These are phyloP conservation scores for Geotrichum restrictum DNA, from an alignment of 1,139 yeast species.

Conservation along the genomic window DNA sequence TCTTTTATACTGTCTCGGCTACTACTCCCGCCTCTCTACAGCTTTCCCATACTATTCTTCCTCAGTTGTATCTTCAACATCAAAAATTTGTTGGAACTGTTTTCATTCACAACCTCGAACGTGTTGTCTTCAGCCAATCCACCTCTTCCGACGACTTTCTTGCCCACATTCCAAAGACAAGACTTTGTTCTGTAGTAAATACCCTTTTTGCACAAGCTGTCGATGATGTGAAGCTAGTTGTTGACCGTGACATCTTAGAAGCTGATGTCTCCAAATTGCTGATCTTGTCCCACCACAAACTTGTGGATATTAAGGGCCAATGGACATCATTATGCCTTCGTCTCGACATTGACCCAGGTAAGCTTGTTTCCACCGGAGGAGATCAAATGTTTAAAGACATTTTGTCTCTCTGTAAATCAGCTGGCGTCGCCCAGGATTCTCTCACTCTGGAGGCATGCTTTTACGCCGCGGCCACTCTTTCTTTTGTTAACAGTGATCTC, in stretches of 20 bases:
- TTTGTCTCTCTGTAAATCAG: conserved; percentile 31
- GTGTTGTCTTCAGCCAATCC: conserved; percentile 18
- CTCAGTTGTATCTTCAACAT: conserved; percentile 13
- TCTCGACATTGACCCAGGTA: conserved; percentile 62
- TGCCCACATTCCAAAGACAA: conserved; percentile 15
- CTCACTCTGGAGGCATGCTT: conserved; percentile 46
- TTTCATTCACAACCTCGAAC: conserved; percentile 23
- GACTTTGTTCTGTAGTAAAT: conserved; percentile 12
- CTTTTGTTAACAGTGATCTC: conserved; percentile 64
- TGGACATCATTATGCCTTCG: conserved; percentile 80
- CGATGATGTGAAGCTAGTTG: neutral
- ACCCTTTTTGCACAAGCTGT: conserved; percentile 11
- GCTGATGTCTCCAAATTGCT: conserved; percentile 47
- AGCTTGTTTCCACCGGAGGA: conserved; percentile 46
- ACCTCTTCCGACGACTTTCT: conserved; percentile 16
- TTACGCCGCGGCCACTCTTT: conserved; percentile 57
- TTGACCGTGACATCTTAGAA: conserved; percentile 33
- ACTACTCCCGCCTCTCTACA: conserved; percentile 27
- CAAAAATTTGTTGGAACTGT: conserved; percentile 24
- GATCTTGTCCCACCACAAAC: conserved; percentile 53
- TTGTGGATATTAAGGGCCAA: conserved; percentile 46
- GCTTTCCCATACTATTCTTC: conserved; percentile 22
- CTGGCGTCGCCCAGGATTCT: conserved; percentile 20
- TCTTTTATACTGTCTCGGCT: conserved; percentile 28
- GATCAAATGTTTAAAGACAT: conserved; percentile 41